A percentile compares a stretch with the other conserved stretches of the same genome.
Conservation (phyloP, 2,329 filamentous ascomycete species). For the Sclerotiophoma versabilis region DNA sequence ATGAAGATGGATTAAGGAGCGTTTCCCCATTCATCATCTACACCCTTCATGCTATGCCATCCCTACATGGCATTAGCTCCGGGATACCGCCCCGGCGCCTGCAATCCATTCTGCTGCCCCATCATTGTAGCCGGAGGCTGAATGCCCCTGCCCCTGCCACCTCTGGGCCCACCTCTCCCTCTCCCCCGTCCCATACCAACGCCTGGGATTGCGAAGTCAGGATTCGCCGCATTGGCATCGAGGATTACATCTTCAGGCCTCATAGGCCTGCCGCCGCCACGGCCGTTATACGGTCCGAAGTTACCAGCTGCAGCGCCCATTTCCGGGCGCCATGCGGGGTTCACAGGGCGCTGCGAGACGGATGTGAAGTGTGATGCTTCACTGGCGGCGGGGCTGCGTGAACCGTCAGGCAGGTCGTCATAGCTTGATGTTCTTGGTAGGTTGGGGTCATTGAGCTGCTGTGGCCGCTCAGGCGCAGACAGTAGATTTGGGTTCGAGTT, state of each 20-base stretch:
- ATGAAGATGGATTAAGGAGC: neutral
- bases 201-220: constrained; percentile 79
- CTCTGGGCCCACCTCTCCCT: constrained; percentile 42
- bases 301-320: constrained; percentile 51
- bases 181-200: constrained; percentile 45
- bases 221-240: constrained; percentile 68
- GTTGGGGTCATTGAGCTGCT: constrained; percentile 39
- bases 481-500: constrained; percentile 42
- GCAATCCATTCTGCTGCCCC: constrained; percentile 33
- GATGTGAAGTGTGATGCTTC: constrained; percentile 89
- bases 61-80: constrained; percentile 42
- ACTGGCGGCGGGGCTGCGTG: constrained; percentile 74
- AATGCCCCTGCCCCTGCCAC: constrained; percentile 44
- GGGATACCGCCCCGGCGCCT: constrained; percentile 44
- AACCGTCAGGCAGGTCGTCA: constrained; percentile 69
- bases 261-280: constrained; percentile 49
- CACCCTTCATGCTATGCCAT: constrained; percentile 7
- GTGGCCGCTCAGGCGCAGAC: constrained; percentile 22
- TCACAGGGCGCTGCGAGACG: constrained; percentile 85
- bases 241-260: constrained; percentile 75
- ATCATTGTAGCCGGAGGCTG: constrained; percentile 35
- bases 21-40: neutral
- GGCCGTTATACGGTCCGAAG: constrained; percentile 42
- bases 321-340: constrained; percentile 79
- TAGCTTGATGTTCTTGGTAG: constrained; percentile 59